These are phyloP conservation scores for Chenopodium suecicum DNA, from an alignment of 148 eudicot species.

Conservation along the genomic window DNA sequence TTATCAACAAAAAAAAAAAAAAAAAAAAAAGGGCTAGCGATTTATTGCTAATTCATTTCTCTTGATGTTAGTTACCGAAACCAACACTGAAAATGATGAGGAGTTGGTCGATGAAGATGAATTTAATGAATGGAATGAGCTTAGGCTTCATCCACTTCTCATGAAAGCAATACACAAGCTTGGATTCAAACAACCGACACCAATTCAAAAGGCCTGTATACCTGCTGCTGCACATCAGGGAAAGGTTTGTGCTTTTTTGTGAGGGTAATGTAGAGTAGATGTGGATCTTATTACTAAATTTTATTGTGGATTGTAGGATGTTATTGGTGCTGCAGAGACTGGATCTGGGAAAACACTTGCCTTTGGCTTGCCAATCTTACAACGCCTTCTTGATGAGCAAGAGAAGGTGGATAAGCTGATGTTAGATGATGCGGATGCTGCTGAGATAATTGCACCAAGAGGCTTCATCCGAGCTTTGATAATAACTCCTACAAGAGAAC, in stretches of 20 bases:
- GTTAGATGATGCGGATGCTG: slow-evolving; percentile 47
- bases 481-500: slow-evolving; percentile 94
- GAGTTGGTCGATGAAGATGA: slow-evolving; percentile 60
- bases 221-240: slow-evolving; percentile 99
- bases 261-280: background rate
- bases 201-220: slow-evolving; percentile 90
- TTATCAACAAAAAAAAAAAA: background rate
- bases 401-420: slow-evolving; percentile 61
- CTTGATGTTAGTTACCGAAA: slow-evolving; percentile 30
- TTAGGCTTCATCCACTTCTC: slow-evolving; percentile 84
- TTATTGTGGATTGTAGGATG: slow-evolving; percentile 57
- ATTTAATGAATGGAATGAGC: slow-evolving; percentile 81
- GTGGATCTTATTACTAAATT: slow-evolving; percentile 2
- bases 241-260: slow-evolving; percentile 52
- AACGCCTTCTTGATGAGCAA: slow-evolving; percentile 88
- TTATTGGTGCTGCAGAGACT: slow-evolving; percentile 97
- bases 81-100: slow-evolving; percentile 37
- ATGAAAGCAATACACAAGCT: slow-evolving; percentile 80
- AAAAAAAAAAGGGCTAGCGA: too few species aligned
- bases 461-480: slow-evolving; percentile 72
- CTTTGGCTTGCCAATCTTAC: slow-evolving; percentile 80
- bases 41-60: background rate
- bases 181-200: slow-evolving; percentile 87
- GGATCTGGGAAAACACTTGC: slow-evolving; percentile 99
- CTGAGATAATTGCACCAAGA: slow-evolving; percentile 55